Conservation (phyloP, 2,329 filamentous ascomycete genomes). For the Xylariomycetidae sp. region DNA sequence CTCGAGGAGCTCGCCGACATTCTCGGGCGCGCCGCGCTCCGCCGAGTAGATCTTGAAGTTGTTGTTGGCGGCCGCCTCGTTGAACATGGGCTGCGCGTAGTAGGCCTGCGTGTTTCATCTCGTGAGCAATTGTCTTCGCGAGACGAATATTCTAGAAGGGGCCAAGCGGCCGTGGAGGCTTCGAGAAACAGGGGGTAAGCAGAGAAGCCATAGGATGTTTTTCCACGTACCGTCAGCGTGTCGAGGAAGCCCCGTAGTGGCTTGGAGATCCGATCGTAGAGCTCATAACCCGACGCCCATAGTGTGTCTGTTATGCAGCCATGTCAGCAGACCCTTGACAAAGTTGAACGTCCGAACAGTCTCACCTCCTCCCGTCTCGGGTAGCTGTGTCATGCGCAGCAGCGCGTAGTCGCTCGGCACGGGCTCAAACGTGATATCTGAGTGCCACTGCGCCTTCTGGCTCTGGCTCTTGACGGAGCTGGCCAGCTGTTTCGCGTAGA, state of each 20-base stretch:
- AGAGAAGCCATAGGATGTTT: no score
- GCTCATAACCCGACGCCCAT: slow-evolving; percentile 39
- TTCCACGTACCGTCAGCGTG: slow-evolving; percentile 37
- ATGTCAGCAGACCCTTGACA: no score
- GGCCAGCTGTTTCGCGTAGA: slow-evolving; percentile 34
- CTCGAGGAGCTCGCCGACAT: slow-evolving; percentile 44
- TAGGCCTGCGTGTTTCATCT: no score
- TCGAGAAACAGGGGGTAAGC: no score
- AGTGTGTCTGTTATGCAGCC: no score
- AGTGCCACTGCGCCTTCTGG: slow-evolving; percentile 44
- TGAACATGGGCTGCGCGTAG: slow-evolving; percentile 38
- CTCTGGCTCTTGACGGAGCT: slow-evolving; percentile 42
- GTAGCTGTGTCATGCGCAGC: slow-evolving; percentile 41
- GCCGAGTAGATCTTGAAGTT: slow-evolving; percentile 41
- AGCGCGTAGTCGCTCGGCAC: slow-evolving; percentile 52
- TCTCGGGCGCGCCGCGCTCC: slow-evolving; percentile 48
- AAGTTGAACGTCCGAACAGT: no score
- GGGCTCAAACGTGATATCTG: slow-evolving; percentile 54
- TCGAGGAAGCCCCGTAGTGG: slow-evolving; percentile 46
- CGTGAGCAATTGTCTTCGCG: no score
- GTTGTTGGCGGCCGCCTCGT: slow-evolving; percentile 32
- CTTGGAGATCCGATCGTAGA: slow-evolving; percentile 44
- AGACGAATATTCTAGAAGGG: no score
- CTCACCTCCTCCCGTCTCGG: slow-evolving; percentile 39
- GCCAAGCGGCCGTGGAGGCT: no score